A percentile compares a stretch with the other conserved stretches of the same genome.
These are phyloP conservation scores for Pseudofabraea citricarpa DNA, from an alignment of 2,329 filamentous ascomycete species.

Conservation along the genomic window DNA sequence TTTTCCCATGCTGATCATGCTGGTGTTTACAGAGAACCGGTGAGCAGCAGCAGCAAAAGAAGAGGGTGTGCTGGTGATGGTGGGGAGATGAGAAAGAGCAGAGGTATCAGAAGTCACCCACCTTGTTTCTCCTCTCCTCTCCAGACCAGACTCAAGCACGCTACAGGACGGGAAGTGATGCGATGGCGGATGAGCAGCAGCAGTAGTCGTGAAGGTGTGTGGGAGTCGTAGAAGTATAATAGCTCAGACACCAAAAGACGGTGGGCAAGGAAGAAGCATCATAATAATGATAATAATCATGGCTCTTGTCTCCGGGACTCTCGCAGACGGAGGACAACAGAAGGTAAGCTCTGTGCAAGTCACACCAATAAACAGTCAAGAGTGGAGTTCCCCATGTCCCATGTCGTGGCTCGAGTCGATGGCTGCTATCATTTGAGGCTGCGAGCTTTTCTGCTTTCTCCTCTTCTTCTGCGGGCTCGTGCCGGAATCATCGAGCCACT, in stretches of 20 bases:
- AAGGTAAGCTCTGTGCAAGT: conserved; percentile 10
- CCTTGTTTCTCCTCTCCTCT: background rate
- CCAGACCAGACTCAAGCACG: too few relatives aligned
- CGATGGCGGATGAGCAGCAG: background rate
- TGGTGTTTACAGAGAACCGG: background rate
- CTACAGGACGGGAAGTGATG: too few relatives aligned
- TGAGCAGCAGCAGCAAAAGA: background rate
- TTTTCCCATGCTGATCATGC: too few relatives aligned
- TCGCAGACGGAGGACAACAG: conserved; percentile 1
- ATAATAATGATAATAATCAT: too few relatives aligned
- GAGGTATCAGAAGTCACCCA: background rate
- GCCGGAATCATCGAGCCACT: too few relatives aligned
- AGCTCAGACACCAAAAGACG: background rate
- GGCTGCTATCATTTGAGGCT: too few relatives aligned
- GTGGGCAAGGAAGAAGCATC: background rate
- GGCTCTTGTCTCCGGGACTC: too few relatives aligned
- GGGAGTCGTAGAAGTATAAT: background rate
- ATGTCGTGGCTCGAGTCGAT: conserved; percentile 2
- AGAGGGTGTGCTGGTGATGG: background rate
- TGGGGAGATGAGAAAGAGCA: background rate
- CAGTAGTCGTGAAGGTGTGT: background rate
- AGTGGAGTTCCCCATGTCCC: conserved; percentile 1
- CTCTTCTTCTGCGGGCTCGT: too few relatives aligned
- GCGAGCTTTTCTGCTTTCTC: too few relatives aligned
- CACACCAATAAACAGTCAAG: too few relatives aligned